These are phyloP conservation scores for Clohesyomyces aquaticus DNA, from an alignment of 495 filamentous ascomycete species.

Conservation along the genomic window DNA sequence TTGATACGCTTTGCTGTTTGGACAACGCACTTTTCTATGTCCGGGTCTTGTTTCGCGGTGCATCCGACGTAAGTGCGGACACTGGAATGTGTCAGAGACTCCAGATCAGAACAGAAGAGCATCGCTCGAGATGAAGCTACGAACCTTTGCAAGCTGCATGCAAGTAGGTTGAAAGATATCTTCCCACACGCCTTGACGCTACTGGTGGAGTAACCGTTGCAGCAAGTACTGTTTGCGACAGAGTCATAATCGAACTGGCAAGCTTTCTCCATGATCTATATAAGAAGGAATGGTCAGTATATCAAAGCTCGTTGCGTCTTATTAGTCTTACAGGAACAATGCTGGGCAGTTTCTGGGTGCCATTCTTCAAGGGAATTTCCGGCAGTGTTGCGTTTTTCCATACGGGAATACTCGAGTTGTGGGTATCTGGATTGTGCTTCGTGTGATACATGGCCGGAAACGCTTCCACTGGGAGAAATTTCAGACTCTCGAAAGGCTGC, in stretches of 20 bases:
- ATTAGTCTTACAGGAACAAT: neutral
- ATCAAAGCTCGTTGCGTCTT: neutral
- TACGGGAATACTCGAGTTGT: too few species aligned
- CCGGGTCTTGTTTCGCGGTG: conserved; percentile 4
- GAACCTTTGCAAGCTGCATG: conserved; percentile 9
- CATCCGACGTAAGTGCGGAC: conserved; percentile 6
- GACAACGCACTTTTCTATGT: conserved; percentile 9
- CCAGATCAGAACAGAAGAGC: too few species aligned
- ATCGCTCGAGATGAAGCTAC: neutral
- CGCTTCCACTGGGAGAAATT: neutral
- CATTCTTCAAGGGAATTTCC: neutral
- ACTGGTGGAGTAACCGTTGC: neutral
- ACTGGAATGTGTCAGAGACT: neutral
- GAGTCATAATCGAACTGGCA: conserved; percentile 2
- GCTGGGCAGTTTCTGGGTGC: neutral
- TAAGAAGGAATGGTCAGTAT: neutral
- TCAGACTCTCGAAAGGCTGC: neutral
- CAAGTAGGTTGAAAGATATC: conserved; percentile 5
- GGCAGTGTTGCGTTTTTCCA: conserved; percentile 4
- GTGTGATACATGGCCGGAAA: conserved; percentile 2
- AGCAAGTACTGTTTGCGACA: conserved; percentile 10
- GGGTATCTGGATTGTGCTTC: neutral
- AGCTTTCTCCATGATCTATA: conserved; percentile 9
- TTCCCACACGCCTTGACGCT: neutral
- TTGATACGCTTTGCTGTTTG: conserved; percentile 19